Base-by-base conservation (phyloP, 2,329 filamentous ascomycete species). In the Fusarium sarcochroum region DNA sequence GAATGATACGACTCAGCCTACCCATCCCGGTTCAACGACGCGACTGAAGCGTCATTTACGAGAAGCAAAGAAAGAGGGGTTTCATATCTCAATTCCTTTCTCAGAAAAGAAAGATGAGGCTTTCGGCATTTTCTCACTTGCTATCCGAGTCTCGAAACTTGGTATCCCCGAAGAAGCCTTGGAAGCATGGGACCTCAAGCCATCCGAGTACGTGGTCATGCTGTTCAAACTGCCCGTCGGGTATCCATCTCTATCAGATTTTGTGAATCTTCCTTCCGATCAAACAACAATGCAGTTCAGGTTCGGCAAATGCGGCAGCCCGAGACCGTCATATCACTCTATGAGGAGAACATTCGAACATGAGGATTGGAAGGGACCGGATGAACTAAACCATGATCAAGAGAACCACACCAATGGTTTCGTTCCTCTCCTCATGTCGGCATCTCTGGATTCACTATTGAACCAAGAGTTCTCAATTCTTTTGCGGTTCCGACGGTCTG, bases 151-250 rank as follows among this genome's bases (percentile, higher is more conserved):
- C 30, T 82, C 85, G 6, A 91, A 91, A 70, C 85, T 97, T 2
- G 89, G 87, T 1, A 87, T 97, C 14, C 91, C 92, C 0, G 85
- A 90, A 37, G 92, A 94, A 73, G 90, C 89, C 1, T 86, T 93
- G 78, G 85, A 91, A 73, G 92, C 93, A 2, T 97, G 94, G 94
- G 86, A 90, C 62, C 77, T 97, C 13, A 79, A 86, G 15, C 79
- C 83, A 0, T 78, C 83, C 1, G 90, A 94, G 34, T 94, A 95
- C 73, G 77, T 97, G 38, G 86, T 95, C 6, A 82, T 97, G 6
- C 81, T 97, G 21, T 85, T 96, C 42, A 86, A 86, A 35, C 91
- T 91, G 68, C 80, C 83, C 0, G 77, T 78, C n/a, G 84, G 82
- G 0, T 97, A 97, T 77, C 84, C 82, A 32, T 80, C 81, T 5